These are phyloP conservation scores for Taphrina betulina DNA, from an alignment of 1,139 yeast species.

Conservation along the genomic window DNA sequence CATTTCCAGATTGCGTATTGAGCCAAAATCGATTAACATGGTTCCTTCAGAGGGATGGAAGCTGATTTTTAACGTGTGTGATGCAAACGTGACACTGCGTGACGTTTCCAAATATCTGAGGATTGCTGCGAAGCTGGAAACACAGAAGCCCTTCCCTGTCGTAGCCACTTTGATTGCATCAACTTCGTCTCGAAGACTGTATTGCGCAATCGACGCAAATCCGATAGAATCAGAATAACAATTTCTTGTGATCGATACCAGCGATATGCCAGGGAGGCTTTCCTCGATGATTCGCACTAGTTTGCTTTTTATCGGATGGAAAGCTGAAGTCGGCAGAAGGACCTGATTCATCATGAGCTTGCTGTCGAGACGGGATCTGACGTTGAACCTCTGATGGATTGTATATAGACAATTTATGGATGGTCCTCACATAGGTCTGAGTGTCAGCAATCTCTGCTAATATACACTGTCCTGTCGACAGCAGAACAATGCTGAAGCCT, in stretches of 20 bases:
- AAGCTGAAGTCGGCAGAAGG: conserved; percentile 44
- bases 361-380: no score
- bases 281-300: conserved; percentile 40
- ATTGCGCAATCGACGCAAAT: no score
- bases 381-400: no score
- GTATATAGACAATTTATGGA: conserved; percentile 48
- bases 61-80: conserved; percentile 45
- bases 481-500: not conserved
- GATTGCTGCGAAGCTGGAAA: conserved; percentile 47
- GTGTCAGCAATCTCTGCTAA: conserved; percentile 45
- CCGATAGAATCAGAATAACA: no score
- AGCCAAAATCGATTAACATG: conserved; percentile 48
- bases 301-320: conserved; percentile 38
- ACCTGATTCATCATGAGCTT: no score
- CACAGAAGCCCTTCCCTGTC: conserved; percentile 40
- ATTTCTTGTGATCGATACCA: no score
- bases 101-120: conserved; percentile 40
- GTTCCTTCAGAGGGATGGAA: conserved; percentile 41
- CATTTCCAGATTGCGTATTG: conserved; percentile 47
- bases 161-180: conserved; percentile 39
- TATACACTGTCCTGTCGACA: conserved; percentile 32
- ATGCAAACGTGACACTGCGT: conserved; percentile 38
- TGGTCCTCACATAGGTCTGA: conserved; percentile 44
- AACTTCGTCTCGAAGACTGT: no score
- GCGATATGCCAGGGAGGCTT: conserved; percentile 40